Conservation (phyloP, 441 rosid species). For the Biscutella auriculata region DNA sequence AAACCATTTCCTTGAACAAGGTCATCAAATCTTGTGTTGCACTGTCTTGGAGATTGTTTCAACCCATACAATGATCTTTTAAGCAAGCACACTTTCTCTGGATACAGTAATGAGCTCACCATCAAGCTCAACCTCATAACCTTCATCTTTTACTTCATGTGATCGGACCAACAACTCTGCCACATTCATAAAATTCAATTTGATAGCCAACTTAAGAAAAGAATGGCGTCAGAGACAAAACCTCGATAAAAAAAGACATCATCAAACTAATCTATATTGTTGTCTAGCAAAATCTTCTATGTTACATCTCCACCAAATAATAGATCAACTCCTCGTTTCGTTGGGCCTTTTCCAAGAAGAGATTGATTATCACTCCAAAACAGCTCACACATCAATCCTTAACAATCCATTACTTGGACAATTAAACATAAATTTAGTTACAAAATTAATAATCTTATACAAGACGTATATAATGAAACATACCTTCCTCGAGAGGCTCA, state of each 20-base stretch:
- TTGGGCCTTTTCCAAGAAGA: slow-evolving; percentile 90
- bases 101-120: slow-evolving; percentile 94
- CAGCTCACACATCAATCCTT: slow-evolving; percentile 93
- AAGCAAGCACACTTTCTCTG: too few relatives aligned
- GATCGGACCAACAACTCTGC: slow-evolving; percentile 84
- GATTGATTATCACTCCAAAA: slow-evolving; percentile 99
- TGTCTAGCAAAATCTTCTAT: slow-evolving; percentile 67
- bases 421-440: neutral
- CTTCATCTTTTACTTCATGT: slow-evolving; percentile 98
- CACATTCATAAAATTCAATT: slow-evolving; percentile 10
- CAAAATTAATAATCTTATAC: neutral
- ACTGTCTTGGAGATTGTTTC: too few relatives aligned
- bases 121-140: slow-evolving; percentile 91
- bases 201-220: neutral
- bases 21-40: too few relatives aligned
- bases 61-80: too few relatives aligned
- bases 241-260: neutral
- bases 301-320: slow-evolving; percentile 95
- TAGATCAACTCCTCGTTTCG: slow-evolving; percentile 96
- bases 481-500: slow-evolving; percentile 99
- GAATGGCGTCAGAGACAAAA: neutral
- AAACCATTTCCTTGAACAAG: too few relatives aligned
- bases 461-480: neutral
- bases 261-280: slow-evolving; percentile 52
- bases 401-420: neutral